These are phyloP conservation scores for Naganishia randhawae DNA, from an alignment of 768 basidiomycete genomes.

Conservation along the genomic window DNA sequence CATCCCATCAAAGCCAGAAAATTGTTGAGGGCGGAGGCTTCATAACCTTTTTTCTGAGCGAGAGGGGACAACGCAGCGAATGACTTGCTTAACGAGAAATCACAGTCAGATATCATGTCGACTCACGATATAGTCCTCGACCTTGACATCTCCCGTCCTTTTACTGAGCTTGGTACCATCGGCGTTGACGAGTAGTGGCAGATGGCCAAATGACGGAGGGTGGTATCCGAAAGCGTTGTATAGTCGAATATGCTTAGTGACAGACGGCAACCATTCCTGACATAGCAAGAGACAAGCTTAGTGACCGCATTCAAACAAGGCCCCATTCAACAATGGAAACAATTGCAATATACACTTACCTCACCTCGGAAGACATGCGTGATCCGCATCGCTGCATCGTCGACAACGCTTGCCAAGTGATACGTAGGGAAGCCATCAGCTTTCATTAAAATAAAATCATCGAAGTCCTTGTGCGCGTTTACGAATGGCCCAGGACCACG, in stretches of 20 bases:
- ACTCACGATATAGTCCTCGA: slow-evolving; percentile 77
- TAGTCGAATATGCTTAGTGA: slow-evolving; percentile 83
- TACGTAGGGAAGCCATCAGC: slow-evolving; percentile 92
- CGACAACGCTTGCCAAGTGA: slow-evolving; percentile 90
- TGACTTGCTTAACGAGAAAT: neutral
- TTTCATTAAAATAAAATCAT: slow-evolving; percentile 88
- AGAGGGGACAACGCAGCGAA: no score
- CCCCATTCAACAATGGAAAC: no score
- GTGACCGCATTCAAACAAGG: neutral
- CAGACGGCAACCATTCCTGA: slow-evolving; percentile 93
- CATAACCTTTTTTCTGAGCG: slow-evolving; percentile 74
- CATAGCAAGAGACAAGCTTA: neutral
- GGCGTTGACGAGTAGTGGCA: slow-evolving; percentile 81
- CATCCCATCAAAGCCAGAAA: slow-evolving; percentile 95
- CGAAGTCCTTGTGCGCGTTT: slow-evolving; percentile 51
- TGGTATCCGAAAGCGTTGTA: slow-evolving; percentile 71
- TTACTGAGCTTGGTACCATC: slow-evolving; percentile 96
- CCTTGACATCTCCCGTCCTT: slow-evolving; percentile 80
- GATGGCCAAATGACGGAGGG: slow-evolving; percentile 80
- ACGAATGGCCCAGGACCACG: slow-evolving; percentile 19
- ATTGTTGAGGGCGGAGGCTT: slow-evolving; percentile 80
- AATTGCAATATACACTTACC: slow-evolving; percentile 53
- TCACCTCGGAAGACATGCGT: slow-evolving; percentile 94
- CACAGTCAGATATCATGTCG: no score
- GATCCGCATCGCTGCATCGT: slow-evolving; percentile 93